Conservation (phyloP, 306 rosid genomes). For the Quercus ilex region DNA sequence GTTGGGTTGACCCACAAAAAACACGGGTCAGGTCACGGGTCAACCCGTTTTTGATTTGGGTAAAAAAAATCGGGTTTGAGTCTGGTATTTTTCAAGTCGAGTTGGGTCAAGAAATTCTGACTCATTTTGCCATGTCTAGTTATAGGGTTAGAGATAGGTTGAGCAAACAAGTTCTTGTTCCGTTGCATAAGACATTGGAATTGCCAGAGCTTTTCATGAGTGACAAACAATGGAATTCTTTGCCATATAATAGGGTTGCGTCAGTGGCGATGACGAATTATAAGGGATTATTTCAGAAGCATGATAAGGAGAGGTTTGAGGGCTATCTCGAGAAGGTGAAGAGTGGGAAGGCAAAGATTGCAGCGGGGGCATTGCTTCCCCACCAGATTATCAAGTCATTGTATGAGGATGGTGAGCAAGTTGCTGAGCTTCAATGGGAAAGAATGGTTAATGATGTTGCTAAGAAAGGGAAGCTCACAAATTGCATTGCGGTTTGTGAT, state of each 20-base stretch:
- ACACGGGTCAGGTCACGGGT: too few relatives aligned
- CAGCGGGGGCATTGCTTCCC: conserved; percentile 44
- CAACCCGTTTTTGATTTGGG: too few relatives aligned
- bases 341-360: conserved; percentile 33
- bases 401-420: conserved; percentile 5
- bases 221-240: not conserved
- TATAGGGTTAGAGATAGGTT: conserved; percentile 3
- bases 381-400: conserved; percentile 31
- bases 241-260: conserved; percentile 28
- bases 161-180: conserved; percentile 6
- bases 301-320: conserved; percentile 30
- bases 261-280: conserved; percentile 36
- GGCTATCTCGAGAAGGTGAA: conserved; percentile 23
- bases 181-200: not conserved
- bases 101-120: too few relatives aligned
- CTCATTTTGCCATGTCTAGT: too few relatives aligned
- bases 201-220: conserved; percentile 18
- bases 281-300: conserved; percentile 18
- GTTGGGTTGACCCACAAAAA: too few relatives aligned
- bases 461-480: conserved; percentile 28
- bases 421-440: conserved; percentile 37
- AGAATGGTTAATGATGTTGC: conserved; percentile 36
- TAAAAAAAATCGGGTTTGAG: too few relatives aligned
- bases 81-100: too few relatives aligned
- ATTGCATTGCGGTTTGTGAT: conserved; percentile 37